Evolutionary conservation across 495 filamentous ascomycete genomes (phyloP), one percentile per base, ranked within the genome.

Genomic region (Wilcoxina mikolae): DNA sequence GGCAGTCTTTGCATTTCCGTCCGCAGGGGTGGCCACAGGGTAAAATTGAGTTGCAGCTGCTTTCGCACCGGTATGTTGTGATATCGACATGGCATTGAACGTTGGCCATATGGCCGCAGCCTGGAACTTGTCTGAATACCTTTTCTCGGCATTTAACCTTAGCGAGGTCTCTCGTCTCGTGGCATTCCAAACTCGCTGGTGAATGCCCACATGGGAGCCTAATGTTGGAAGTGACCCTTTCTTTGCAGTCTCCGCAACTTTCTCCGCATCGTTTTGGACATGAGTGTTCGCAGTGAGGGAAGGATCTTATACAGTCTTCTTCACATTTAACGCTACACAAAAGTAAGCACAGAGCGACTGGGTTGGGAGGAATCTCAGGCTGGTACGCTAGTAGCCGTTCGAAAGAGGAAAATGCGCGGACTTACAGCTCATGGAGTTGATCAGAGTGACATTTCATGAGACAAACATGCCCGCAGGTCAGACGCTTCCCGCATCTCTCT

Each of bases 381-480:
- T n/a, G n/a, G n/a, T n/a, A n/a, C n/a, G 18, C 65, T 64, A 18
- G 82, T 74, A 3, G 74, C 76, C 31, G 31, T 7, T 15, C 31
- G 31, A 35, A 7, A 35, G 7, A 7, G 15, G 7, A 35, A 35
- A 35, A 35, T 7, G 31, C 7, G 15, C 7, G 31, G 15, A 15
- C 31, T 7, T 35, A 35, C 11, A 24, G 3, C 11, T 77, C 65
- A 59, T 90, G 85, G 9, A 89, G 67, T 1, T 71, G 26, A 3
- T 77, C 65, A 0, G 84, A 80, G 68, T 94, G 87, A 58, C 85
- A 90, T 60, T 76, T 79, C 27, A 74, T 76, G 20, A 68, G 61
- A 61, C 87, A 94, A 0, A 73, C 61, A 69, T 91, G 85, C 0
- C 86, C 86, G 59, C 87, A 90, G 0, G 57, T 27, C 7, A 50